These are phyloP conservation scores for Trichosporon coremiiforme DNA, from an alignment of 1,284 basidiomycete species.

Conservation along the genomic window DNA sequence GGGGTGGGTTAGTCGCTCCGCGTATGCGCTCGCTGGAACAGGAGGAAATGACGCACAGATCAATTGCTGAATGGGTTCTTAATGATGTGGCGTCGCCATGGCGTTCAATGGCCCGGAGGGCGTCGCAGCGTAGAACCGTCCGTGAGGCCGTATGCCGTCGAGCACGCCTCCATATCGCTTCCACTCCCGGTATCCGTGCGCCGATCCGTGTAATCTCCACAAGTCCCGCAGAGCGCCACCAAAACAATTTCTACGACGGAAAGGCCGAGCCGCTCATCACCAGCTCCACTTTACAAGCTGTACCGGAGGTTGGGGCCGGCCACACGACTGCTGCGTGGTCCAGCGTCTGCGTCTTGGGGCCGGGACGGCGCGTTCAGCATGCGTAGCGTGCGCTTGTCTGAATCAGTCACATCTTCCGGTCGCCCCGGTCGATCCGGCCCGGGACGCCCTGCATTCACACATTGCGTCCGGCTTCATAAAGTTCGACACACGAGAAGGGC, in stretches of 20 bases:
- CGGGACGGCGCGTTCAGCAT: neutral
- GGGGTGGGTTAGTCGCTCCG: slow-evolving; percentile 5
- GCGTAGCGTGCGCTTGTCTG: neutral
- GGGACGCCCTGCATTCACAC: neutral
- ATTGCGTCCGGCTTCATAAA: slow-evolving; percentile 1
- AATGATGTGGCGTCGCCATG: neutral
- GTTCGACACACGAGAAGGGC: neutral
- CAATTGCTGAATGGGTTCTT: neutral
- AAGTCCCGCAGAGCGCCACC: neutral
- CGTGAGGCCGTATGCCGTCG: neutral
- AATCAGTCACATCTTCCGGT: neutral
- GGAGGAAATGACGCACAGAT: neutral
- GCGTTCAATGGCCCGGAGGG: neutral
- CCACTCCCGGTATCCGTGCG: neutral
- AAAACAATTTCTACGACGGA: neutral
- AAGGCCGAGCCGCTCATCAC: neutral
- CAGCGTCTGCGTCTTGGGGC: neutral
- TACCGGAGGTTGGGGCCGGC: neutral
- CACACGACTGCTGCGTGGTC: neutral
- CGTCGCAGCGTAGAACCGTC: neutral
- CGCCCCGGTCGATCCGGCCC: neutral
- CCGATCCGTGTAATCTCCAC: neutral
- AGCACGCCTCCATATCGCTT: neutral
- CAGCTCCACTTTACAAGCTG: neutral
- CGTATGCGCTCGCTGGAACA: neutral